phyloP scores from a whole-genome alignment of 768 basidiomycete species.

The Phylloporus sp. region DNA sequence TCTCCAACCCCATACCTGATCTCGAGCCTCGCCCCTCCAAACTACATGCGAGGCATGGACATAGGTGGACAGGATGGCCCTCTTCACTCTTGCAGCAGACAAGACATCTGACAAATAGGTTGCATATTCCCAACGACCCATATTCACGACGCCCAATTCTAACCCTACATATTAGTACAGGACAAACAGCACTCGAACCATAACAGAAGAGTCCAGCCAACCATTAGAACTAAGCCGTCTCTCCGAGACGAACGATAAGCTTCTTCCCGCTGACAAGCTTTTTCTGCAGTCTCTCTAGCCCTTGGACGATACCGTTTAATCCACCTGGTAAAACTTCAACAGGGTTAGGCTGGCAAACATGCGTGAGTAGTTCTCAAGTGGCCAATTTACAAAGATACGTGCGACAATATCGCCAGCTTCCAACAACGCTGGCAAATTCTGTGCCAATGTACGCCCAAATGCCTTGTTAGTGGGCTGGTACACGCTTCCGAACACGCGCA shows the following conservation, averaged over 20 bases:
- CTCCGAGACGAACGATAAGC: slow-evolving; percentile 28
- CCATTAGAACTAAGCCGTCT: slow-evolving; percentile 17
- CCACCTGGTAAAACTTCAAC: slow-evolving; percentile 35
- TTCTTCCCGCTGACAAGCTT: slow-evolving; percentile 37
- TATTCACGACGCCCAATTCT: too few species aligned
- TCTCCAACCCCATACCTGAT: too few species aligned
- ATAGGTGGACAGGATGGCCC: too few species aligned
- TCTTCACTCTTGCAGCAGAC: too few species aligned
- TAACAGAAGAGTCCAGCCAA: neutral
- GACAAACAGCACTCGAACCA: neutral
- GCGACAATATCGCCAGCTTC: slow-evolving; percentile 17
- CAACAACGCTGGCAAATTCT: slow-evolving; percentile 7
- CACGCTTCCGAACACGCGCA: slow-evolving; percentile 12
- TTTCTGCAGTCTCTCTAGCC: slow-evolving; percentile 32
- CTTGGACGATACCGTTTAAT: slow-evolving; percentile 32
- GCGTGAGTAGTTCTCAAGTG: neutral
- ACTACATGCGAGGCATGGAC: too few species aligned
- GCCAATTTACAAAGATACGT: neutral
- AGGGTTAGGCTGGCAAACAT: slow-evolving; percentile 13
- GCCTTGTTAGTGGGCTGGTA: slow-evolving; percentile 6
- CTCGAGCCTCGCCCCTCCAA: too few species aligned
- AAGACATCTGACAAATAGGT: too few species aligned
- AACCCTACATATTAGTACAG: too few species aligned
- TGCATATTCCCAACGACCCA: too few species aligned
- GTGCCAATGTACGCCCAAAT: slow-evolving; percentile 12